These are phyloP conservation scores for Magnusiomyces suaveolens DNA, from an alignment of 1,139 yeast species.

Conservation along the genomic window DNA sequence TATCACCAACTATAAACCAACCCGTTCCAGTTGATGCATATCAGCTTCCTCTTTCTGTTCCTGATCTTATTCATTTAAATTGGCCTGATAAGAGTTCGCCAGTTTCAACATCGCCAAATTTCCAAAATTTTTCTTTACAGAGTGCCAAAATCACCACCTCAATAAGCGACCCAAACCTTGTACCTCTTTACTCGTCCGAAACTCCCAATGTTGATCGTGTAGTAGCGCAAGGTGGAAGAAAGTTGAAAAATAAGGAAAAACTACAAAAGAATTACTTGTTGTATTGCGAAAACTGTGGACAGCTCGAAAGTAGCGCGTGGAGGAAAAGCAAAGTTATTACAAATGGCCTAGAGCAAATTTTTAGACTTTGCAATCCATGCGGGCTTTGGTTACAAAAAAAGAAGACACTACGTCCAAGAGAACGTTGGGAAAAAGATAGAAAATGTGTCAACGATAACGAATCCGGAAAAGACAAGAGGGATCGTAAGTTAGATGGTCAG, in stretches of 20 bases:
- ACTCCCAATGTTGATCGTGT: not conserved
- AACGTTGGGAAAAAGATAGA: constrained; percentile 24
- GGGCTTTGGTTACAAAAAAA: constrained; percentile 30
- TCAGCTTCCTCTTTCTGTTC: not conserved
- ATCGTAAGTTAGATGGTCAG: too few species aligned
- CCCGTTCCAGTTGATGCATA: not conserved
- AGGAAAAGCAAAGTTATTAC: constrained; percentile 19
- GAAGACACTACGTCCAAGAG: constrained; percentile 29
- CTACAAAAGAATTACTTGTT: not conserved
- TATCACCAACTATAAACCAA: not conserved
- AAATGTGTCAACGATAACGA: not conserved
- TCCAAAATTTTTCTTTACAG: not conserved
- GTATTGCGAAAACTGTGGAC: constrained; percentile 34
- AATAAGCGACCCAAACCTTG: constrained; percentile 5
- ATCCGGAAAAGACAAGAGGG: not conserved
- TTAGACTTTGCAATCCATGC: constrained; percentile 32
- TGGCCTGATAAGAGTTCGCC: not conserved
- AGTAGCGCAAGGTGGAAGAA: not conserved
- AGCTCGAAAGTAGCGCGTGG: constrained; percentile 32
- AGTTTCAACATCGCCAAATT: not conserved
- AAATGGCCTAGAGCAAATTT: constrained; percentile 14
- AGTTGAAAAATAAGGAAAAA: not conserved
- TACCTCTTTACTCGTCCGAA: constrained; percentile 2
- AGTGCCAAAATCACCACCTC: not conserved
- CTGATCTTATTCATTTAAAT: not conserved